Base-by-base conservation (phyloP, 495 filamentous ascomycete genomes). In the Tetracladium marchalianum region DNA sequence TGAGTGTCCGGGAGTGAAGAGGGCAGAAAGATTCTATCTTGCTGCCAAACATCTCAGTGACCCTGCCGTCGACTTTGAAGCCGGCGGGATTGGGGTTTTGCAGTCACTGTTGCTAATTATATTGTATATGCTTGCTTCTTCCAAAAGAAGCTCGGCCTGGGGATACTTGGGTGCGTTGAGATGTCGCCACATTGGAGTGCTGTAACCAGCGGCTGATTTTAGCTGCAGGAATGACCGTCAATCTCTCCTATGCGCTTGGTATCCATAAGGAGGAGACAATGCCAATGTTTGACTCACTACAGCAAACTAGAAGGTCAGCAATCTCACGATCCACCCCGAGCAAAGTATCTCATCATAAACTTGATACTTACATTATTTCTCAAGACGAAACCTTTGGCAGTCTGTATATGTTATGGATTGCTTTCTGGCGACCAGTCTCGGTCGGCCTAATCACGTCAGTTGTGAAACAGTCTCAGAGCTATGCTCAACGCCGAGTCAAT, bases 191-290 rank as follows among this genome's bases (percentile, higher is more conserved):
- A 27, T 27, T 27, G 3, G 22, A 27, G 22, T 27, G 22, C 7
- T 27, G 7, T 27, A 27, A 13, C 9, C 5, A 47, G 16, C 41
- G 11, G 22, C 38, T 48, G 19, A 41, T 41, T 7, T 32, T 41
- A 16, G 33, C 36, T n/a, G n/a, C 17, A 45, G 43, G 43, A 37
- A 45, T 45, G 43, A n/a, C 43, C 6, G 32, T 45, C 15, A 45
- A 45, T 24, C 18, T 45, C 6, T 18, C 43, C 1, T 45, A 45
- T 37, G 43, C 43, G 16, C 43, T 45, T 36, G 43, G 43, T 7
- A 27, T 45, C 15, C 43, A 45, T 24, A 45, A 45, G 18, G 43
- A 45, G 43, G 43, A 45, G 17, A 45, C 43, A 45, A 2, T 45
- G 8, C 18, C 34, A 36, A 37, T 45, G 32, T 45, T 45, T 37